phyloP scores from a whole-genome alignment of 345 rosid genomes.

The Angophora floribunda region DNA sequence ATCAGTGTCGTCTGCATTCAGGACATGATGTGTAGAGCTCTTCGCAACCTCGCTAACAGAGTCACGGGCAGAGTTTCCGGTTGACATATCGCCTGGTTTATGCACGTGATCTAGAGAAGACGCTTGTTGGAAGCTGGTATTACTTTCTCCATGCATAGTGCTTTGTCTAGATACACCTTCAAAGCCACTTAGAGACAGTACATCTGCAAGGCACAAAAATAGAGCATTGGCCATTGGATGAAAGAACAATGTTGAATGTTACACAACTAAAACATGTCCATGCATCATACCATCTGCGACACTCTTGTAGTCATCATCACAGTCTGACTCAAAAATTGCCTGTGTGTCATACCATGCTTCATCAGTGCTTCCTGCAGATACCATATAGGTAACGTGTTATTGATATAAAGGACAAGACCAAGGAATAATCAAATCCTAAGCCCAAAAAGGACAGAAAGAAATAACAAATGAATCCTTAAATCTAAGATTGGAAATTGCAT shows the following conservation, averaged over 20 bases:
- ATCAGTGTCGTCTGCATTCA: constrained; percentile 16
- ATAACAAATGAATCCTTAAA: background rate
- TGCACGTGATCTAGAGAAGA: constrained; percentile 21
- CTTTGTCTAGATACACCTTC: constrained; percentile 47
- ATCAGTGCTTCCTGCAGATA: constrained; percentile 47
- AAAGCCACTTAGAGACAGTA: constrained; percentile 42
- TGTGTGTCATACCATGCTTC: constrained; percentile 72
- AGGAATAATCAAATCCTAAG: background rate
- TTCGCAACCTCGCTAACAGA: background rate
- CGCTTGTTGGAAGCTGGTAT: constrained; percentile 5
- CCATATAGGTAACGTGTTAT: background rate
- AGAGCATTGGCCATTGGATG: background rate
- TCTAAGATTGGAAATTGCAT: background rate
- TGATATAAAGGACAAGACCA: background rate
- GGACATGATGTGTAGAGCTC: constrained; percentile 10
- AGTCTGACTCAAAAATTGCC: constrained; percentile 62
- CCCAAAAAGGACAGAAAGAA: background rate
- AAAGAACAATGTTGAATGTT: background rate
- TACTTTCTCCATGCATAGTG: constrained; percentile 18
- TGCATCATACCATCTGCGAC: constrained; percentile 61
- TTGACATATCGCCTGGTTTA: constrained; percentile 22
- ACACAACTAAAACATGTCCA: background rate
- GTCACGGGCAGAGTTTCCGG: constrained; percentile 11
- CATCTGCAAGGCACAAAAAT: constrained; percentile 32
- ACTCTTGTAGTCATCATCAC: constrained; percentile 85